Evolutionary conservation across 805 yeast species (phyloP).

Genomic region (Kluyveromyces starmeri): DNA sequence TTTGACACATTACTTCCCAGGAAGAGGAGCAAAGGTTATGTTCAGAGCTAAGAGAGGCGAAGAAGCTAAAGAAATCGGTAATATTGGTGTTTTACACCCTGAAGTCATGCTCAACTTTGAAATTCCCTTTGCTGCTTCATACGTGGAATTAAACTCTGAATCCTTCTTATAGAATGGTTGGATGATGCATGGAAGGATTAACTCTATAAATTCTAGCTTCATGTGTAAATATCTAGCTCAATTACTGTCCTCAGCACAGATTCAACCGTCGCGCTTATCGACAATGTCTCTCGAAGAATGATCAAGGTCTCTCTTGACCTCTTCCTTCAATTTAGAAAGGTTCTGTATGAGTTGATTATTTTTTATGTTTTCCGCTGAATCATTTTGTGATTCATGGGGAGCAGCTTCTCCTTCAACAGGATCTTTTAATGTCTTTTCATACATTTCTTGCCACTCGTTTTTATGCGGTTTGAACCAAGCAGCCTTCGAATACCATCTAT

Average conservation of each 20-base stretch:
- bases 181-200: neutral
- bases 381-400: slow-evolving; percentile 15
- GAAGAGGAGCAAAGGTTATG: slow-evolving; percentile 87
- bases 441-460: slow-evolving; percentile 57
- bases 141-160: slow-evolving; percentile 85
- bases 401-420: slow-evolving; percentile 16
- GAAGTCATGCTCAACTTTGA: slow-evolving; percentile 81
- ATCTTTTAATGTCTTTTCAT: slow-evolving; percentile 33
- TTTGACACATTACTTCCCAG: slow-evolving; percentile 82
- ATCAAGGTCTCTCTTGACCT: slow-evolving; percentile 1
- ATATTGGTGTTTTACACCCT: slow-evolving; percentile 92
- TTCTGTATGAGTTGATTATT: slow-evolving; percentile 10
- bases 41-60: slow-evolving; percentile 59
- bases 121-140: slow-evolving; percentile 85
- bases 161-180: slow-evolving; percentile 51
- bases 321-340: slow-evolving; percentile 2
- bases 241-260: too few species aligned
- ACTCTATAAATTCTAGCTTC: neutral
- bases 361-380: slow-evolving; percentile 9
- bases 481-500: slow-evolving; percentile 32
- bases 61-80: slow-evolving; percentile 57
- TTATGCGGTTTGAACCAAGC: slow-evolving; percentile 42
- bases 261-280: too few species aligned
- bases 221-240: slow-evolving; percentile 2
- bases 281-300: slow-evolving; percentile 3